These are phyloP conservation scores for Hypoxylon sp. DNA, from an alignment of 2,329 filamentous ascomycete genomes.

Conservation along the genomic window DNA sequence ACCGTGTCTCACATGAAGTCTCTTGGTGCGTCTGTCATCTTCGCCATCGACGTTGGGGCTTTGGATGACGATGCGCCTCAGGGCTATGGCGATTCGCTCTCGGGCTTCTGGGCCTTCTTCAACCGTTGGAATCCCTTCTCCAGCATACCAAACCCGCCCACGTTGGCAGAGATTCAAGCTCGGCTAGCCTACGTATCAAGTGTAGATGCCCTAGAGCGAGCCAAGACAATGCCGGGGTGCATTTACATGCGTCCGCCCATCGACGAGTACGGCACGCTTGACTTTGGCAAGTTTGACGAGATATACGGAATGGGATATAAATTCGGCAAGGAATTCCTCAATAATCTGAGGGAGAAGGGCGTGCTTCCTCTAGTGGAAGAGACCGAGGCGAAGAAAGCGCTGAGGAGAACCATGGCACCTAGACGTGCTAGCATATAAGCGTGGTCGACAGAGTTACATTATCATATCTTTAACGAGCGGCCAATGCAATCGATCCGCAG, in stretches of 20 bases:
- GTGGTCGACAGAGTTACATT: background rate
- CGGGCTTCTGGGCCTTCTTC: constrained; percentile 91
- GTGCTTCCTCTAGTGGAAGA: constrained; percentile 74
- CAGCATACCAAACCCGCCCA: constrained; percentile 86
- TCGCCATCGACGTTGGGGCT: constrained; percentile 92
- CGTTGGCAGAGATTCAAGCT: constrained; percentile 93
- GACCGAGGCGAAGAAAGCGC: constrained; percentile 77
- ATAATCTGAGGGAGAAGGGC: constrained; percentile 78
- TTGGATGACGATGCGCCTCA: constrained; percentile 93
- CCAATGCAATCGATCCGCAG: background rate
- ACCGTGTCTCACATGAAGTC: constrained; percentile 98
- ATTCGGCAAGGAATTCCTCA: constrained; percentile 83
- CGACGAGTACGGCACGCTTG: constrained; percentile 90
- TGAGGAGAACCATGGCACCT: constrained; percentile 81
- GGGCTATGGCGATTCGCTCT: constrained; percentile 90
- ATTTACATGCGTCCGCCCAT: constrained; percentile 97
- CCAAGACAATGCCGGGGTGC: constrained; percentile 89
- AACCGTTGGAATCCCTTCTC: constrained; percentile 99
- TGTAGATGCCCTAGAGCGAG: constrained; percentile 91
- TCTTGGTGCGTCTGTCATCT: constrained; percentile 90
- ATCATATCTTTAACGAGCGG: background rate
- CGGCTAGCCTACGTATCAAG: constrained; percentile 93
- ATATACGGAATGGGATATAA: constrained; percentile 89
- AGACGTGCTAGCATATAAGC: constrained; percentile 77
- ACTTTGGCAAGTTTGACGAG: constrained; percentile 98